These are phyloP conservation scores for Zoysia matrella DNA, from an alignment of 202 grass and related monocot species.

Conservation along the genomic window DNA sequence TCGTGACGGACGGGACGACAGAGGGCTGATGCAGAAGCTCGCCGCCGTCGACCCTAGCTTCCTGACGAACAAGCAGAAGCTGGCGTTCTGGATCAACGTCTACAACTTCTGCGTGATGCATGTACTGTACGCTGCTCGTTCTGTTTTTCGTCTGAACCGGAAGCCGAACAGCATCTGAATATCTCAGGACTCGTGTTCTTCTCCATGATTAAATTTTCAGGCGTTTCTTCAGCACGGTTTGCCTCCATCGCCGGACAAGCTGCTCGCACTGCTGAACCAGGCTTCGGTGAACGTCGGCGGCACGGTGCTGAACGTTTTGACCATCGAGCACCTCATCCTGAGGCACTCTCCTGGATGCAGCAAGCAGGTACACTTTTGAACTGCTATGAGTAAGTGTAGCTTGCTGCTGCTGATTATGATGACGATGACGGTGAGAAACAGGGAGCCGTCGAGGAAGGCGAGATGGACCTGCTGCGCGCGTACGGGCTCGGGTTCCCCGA, in stretches of 20 bases:
- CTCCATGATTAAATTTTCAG: conserved; percentile 38
- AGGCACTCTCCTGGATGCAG: conserved; percentile 56
- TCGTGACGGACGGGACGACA: conserved; percentile 49
- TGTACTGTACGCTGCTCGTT: conserved; percentile 54
- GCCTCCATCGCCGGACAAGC: conserved; percentile 73
- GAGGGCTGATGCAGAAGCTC: conserved; percentile 72
- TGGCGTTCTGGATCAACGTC: conserved; percentile 31
- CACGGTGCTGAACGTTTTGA: conserved; percentile 60
- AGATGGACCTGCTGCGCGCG: conserved; percentile 49
- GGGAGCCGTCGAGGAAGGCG: conserved; percentile 63
- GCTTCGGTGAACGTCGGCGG: conserved; percentile 84
- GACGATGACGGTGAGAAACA: conserved; percentile 1
- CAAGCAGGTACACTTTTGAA: conserved; percentile 39
- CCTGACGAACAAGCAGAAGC: conserved; percentile 89
- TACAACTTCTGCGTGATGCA: conserved; percentile 99
- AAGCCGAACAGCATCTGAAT: too few species aligned
- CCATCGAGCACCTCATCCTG: conserved; percentile 90
- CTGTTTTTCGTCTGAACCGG: not conserved
- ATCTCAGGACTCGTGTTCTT: not conserved
- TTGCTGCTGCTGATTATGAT: not conserved
- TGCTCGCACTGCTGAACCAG: conserved; percentile 78
- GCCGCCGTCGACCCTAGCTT: conserved; percentile 53
- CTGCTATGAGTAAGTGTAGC: not conserved
- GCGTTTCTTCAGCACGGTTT: conserved; percentile 88
- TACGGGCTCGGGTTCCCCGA: conserved; percentile 84